Evolutionary conservation across 345 rosid species (phyloP).

Genomic region (Lenwebbia sp.): DNA sequence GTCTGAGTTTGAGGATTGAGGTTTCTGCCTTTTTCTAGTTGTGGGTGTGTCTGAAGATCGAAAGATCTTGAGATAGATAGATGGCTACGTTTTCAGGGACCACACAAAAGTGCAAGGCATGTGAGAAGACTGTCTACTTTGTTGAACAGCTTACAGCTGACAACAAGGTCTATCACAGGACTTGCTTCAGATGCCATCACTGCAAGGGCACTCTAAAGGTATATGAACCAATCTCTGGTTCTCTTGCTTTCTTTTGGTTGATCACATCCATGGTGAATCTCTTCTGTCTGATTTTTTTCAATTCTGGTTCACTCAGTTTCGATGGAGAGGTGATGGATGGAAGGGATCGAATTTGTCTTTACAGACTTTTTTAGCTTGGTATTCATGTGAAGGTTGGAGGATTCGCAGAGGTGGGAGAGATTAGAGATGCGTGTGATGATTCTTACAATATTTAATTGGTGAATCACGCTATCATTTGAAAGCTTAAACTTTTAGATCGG

Average conservation of each 20-base stretch:
- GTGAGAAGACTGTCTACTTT: conserved; percentile 43
- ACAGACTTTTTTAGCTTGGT: not conserved
- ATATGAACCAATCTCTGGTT: not conserved
- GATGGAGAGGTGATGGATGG: not conserved
- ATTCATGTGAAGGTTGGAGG: not conserved
- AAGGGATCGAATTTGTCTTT: not conserved
- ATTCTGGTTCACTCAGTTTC: not conserved
- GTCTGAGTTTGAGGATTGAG: not conserved
- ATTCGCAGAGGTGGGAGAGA: not conserved
- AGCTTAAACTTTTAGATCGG: not conserved
- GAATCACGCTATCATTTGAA: not conserved
- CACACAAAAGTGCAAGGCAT: conserved; percentile 40
- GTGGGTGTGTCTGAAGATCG: not conserved
- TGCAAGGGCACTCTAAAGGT: conserved; percentile 48
- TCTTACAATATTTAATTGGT: not conserved
- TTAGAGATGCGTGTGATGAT: not conserved
- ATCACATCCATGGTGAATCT: not conserved
- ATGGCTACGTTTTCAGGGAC: conserved; percentile 42
- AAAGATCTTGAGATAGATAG: not conserved
- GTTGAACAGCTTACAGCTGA: conserved; percentile 41
- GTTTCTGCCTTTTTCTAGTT: not conserved
- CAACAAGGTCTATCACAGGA: conserved; percentile 28
- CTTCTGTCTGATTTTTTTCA: not conserved
- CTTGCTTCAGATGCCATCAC: conserved; percentile 45
- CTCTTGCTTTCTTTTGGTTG: not conserved